Base-by-base conservation (phyloP, 2,329 filamentous ascomycete genomes). In the Penicillium verrucosum region DNA sequence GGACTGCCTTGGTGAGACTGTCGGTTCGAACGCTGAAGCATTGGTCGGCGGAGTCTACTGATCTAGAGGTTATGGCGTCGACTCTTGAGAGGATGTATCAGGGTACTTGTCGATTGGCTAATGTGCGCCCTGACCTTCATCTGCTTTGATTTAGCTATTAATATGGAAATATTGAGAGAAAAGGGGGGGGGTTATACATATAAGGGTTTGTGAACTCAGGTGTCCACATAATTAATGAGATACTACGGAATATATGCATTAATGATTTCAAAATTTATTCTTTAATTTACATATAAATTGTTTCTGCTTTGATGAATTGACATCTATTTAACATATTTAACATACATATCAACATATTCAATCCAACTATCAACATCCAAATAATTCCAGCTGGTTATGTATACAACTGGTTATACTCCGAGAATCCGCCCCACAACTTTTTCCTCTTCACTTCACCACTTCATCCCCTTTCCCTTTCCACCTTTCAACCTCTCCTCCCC, bases 21-120 rank as follows among this genome's bases (percentile, higher is more conserved):
- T 59, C 61, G 5, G 60, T 66, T 54, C 53, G 58, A 1, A 65
- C 63, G 11, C 32, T 66, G 42, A 52, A 36, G 42, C 45, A 54
- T 46, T 66, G 64, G 64, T 41, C 54, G 12, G 27, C 29, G 4
- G 64, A 66, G 42, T 64, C 62, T 14, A 56, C 54, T 38, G 64
- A 66, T 44, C 32, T 66, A 30, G 58, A 66, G 18, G 48, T 65
- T 18, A 66, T 66, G 64, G 52, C 55, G 25, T 52, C 54, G 1
- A 64, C 52, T 4, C 41, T 66, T 21, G 61, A 66, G 50, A 58
- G 64, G 36, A 66, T 66, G 64, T 66, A 60, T 56, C 56, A 62
- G 47, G 61, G 61, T 1, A 64, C 64, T 23, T 65, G 61, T 59
- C 58, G 57, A 27, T 44, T 66, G 51, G 61, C 58, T 44, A 63